phyloP scores from a whole-genome alignment of 129 eudicot genomes.

The Centrapalus pauciflorus region DNA sequence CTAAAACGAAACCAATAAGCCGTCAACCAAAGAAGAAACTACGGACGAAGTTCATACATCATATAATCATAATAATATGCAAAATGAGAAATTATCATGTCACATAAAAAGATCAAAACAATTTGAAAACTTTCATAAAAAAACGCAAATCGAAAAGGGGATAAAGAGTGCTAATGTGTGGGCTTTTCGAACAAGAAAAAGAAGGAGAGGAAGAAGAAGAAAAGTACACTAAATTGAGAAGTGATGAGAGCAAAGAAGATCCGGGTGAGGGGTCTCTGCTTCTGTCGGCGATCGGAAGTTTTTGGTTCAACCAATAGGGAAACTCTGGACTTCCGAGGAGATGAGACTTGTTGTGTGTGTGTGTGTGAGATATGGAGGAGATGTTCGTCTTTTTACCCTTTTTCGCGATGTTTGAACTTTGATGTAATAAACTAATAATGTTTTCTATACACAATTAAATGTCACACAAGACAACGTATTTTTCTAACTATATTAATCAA shows the following conservation, averaged over 20 bases:
- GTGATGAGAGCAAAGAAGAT: slow-evolving; percentile 5
- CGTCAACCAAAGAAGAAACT: slow-evolving; percentile 11
- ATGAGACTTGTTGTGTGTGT: neutral
- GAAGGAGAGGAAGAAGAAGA: neutral
- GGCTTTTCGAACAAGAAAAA: no score
- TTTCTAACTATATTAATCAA: no score
- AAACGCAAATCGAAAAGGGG: neutral
- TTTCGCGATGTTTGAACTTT: no score
- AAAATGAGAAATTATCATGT: neutral
- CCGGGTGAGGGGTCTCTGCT: slow-evolving; percentile 4
- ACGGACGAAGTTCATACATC: neutral
- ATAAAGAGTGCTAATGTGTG: neutral
- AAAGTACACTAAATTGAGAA: slow-evolving; percentile 1
- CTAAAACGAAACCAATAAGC: slow-evolving; percentile 18
- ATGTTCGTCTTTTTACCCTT: neutral
- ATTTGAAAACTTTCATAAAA: neutral
- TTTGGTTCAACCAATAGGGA: neutral
- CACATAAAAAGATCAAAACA: slow-evolving; percentile 4
- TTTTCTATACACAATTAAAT: no score
- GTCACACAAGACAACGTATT: no score
- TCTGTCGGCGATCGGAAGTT: slow-evolving; percentile 9
- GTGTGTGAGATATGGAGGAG: slow-evolving; percentile 3
- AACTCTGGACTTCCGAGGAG: slow-evolving; percentile 9
- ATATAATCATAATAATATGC: neutral
- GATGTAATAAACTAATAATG: no score